A percentile compares a stretch with the other conserved stretches of the same genome.
Conservation (phyloP, 768 basidiomycete species). For the Agaricus blazei region DNA sequence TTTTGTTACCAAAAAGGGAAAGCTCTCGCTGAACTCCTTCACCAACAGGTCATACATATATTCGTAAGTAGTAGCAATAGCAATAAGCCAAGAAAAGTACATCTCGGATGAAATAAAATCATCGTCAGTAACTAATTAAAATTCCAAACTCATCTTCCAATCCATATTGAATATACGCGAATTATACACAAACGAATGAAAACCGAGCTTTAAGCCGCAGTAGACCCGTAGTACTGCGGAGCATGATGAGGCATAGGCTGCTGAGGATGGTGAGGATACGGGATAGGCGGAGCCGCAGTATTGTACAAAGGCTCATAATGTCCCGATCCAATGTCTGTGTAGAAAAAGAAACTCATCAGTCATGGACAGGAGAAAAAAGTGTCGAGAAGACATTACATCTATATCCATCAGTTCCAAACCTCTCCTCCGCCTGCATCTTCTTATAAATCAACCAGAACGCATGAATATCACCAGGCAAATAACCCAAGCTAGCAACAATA, state of each 20-base stretch:
- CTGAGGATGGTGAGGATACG: constrained; percentile 4
- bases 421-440: constrained; percentile 85
- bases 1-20: too few species aligned
- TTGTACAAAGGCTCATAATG: constrained; percentile 36
- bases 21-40: not conserved
- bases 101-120: too few species aligned
- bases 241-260: constrained; percentile 15
- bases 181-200: too few species aligned
- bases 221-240: constrained; percentile 38
- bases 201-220: constrained; percentile 9
- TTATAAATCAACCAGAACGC: constrained; percentile 90
- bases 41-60: too few species aligned
- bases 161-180: too few species aligned
- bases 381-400: constrained; percentile 47
- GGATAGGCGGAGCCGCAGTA: constrained; percentile 13
- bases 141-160: too few species aligned
- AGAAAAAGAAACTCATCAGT: not conserved
- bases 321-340: constrained; percentile 37
- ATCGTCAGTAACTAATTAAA: too few species aligned
- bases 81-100: too few species aligned
- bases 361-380: not conserved
- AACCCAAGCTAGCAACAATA: constrained; percentile 53
- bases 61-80: too few species aligned
- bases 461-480: constrained; percentile 69
- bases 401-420: constrained; percentile 73